These are phyloP conservation scores for Effrenium voratum DNA, from an alignment of 73 alveolate species.

Conservation along the genomic window DNA sequence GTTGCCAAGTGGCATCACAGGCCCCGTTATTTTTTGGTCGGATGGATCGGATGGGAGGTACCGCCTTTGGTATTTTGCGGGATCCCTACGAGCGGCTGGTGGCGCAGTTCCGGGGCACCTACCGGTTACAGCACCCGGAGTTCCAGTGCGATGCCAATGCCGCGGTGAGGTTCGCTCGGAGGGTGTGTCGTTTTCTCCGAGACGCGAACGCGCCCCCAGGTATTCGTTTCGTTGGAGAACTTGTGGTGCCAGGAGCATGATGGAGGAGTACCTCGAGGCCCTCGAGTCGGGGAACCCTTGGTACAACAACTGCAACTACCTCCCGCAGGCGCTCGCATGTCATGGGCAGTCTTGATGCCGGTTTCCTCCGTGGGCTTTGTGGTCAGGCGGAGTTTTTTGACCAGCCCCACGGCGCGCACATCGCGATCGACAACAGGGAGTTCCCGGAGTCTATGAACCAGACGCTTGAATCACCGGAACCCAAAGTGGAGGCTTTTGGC, in stretches of 20 bases:
- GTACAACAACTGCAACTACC: slow-evolving; percentile 44
- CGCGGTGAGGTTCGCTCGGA: slow-evolving; percentile 9
- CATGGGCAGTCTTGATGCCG: background rate
- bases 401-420: slow-evolving; percentile 22
- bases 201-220: background rate
- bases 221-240: background rate
- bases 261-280: slow-evolving; percentile 39
- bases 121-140: slow-evolving; percentile 59
- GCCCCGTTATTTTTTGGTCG: too few species aligned
- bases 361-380: background rate
- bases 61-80: slow-evolving; percentile 25
- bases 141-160: slow-evolving; percentile 48
- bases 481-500: background rate
- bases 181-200: background rate
- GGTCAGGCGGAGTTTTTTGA: slow-evolving; percentile 48
- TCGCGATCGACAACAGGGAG: slow-evolving; percentile 29
- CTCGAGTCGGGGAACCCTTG: slow-evolving; percentile 35
- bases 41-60: too few species aligned
- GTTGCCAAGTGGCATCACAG: too few species aligned
- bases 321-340: slow-evolving; percentile 43
- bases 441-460: slow-evolving; percentile 62
- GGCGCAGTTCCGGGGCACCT: slow-evolving; percentile 73
- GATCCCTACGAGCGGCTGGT: slow-evolving; percentile 67
- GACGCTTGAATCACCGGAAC: background rate
- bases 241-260: slow-evolving; percentile 10